Evolutionary conservation across 495 filamentous ascomycete species (phyloP).

Genomic region (Patellaria atrata): DNA sequence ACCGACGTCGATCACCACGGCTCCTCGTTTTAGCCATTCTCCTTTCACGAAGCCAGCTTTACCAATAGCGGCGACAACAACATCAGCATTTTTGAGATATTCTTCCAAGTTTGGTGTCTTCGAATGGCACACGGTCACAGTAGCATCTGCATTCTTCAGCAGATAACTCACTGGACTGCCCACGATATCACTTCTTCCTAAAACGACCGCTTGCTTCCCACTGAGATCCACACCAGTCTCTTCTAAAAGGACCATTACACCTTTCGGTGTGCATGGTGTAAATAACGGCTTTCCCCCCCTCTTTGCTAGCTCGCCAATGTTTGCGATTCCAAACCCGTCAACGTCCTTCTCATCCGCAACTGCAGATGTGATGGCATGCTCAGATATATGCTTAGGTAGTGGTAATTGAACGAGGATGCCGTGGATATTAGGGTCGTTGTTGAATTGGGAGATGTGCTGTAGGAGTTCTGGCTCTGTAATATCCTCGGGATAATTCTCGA

Average conservation of each 20-base stretch:
- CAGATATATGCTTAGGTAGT: constrained; percentile 73
- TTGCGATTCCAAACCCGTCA: constrained; percentile 84
- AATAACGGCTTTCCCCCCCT: constrained; percentile 78
- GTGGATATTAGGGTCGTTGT: constrained; percentile 76
- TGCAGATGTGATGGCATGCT: constrained; percentile 75
- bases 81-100: constrained; percentile 70
- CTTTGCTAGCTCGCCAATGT: constrained; percentile 94
- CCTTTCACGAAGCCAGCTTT: constrained; percentile 77
- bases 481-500: constrained; percentile 66
- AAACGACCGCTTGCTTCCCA: constrained; percentile 88
- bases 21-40: constrained; percentile 87
- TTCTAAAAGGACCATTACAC: constrained; percentile 81
- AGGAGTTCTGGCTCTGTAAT: constrained; percentile 77
- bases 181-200: constrained; percentile 93
- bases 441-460: constrained; percentile 62
- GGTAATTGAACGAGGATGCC: constrained; percentile 92
- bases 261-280: constrained; percentile 88
- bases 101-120: constrained; percentile 57
- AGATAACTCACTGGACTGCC: constrained; percentile 93
- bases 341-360: constrained; percentile 94
- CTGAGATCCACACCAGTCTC: constrained; percentile 68
- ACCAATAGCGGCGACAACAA: constrained; percentile 86
- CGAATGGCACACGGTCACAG: constrained; percentile 92
- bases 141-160: constrained; percentile 87
- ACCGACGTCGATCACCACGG: constrained; percentile 91